Percentiles rank a stretch among this genome's conserved stretches.
Evolutionary conservation across 148 eudicot genomes (phyloP).

Genomic region (Rhododendron ferrugineum): DNA sequence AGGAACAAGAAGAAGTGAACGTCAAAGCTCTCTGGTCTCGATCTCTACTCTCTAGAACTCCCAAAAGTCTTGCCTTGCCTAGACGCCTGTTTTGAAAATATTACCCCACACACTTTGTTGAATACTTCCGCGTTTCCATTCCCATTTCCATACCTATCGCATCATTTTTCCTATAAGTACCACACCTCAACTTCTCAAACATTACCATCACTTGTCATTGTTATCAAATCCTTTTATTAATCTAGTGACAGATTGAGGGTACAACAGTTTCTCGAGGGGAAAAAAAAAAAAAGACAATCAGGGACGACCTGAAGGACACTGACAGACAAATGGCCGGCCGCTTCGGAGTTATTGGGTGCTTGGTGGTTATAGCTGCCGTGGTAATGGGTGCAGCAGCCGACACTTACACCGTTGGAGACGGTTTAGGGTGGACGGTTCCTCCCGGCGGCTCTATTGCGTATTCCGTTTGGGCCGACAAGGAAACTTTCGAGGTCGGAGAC

Average conservation of each 20-base stretch:
- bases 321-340: neutral
- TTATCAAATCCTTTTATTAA: neutral
- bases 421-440: neutral
- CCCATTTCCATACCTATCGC: neutral
- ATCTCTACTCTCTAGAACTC: neutral
- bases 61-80: neutral
- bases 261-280: no score
- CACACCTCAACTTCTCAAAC: neutral
- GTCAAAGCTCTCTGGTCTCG: neutral
- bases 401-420: neutral
- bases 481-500: constrained; percentile 1
- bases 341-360: neutral
- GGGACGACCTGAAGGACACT: constrained; percentile 2
- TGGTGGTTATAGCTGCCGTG: neutral
- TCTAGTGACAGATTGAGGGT: neutral
- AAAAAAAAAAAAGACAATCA: neutral
- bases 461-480: neutral
- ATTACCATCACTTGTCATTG: neutral
- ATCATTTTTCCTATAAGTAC: neutral
- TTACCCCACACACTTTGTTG: no score
- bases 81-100: neutral
- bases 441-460: neutral
- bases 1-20: neutral
- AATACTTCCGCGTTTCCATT: neutral
- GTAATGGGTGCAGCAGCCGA: neutral